Evolutionary conservation across 2,329 filamentous ascomycete genomes (phyloP), one percentile per base, ranked within the genome.

Genomic region (Epicoccum sorghinum): DNA sequence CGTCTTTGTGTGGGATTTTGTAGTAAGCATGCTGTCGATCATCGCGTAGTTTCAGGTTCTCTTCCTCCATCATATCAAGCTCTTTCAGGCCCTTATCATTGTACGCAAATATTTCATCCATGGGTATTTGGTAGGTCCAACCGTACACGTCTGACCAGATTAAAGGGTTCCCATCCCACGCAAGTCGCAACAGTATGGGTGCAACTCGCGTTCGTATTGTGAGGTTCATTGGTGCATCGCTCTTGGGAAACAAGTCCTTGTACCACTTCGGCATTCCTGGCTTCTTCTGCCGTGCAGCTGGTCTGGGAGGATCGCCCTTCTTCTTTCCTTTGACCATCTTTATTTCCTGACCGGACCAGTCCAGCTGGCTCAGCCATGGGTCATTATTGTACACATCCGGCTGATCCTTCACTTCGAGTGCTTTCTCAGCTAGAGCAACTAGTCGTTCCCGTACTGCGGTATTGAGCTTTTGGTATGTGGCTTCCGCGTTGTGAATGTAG

Each of bases 261-360:
- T 96, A 99, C 95, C 95, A 99, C 61, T 89, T 83, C 0, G 95
- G 95, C 89, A 90, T 95, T 12, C 95, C 95, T 0, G 93, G 93
- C 77, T 89, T 91, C 80, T 98, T 99, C 72, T 99, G 95, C 40
- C 89, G 82, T 9, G 87, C 87, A 7, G 87, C 89, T 27, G 89
- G 91, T 39, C 91, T 82, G 2, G 89, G 89, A 9, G 89, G 87
- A 51, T 96, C 91, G 8, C 79, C 81, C 73, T 96, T 97, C 75
- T 89, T 93, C 78, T 95, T 97, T 3, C 88, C 89, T 72, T 97
- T 98, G 22, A 86, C 87, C 89, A 93, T 95, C 70, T 86, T 93
- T 58, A 96, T 82, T 72, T 96, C 91, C 75, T 98, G 93, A 3
- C 91, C 91, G 0, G 90, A 90, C 95, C 95, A 99, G 78, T 99